Conservation (phyloP, 2,329 filamentous ascomycete genomes). For the Conoideocrella luteorostrata region DNA sequence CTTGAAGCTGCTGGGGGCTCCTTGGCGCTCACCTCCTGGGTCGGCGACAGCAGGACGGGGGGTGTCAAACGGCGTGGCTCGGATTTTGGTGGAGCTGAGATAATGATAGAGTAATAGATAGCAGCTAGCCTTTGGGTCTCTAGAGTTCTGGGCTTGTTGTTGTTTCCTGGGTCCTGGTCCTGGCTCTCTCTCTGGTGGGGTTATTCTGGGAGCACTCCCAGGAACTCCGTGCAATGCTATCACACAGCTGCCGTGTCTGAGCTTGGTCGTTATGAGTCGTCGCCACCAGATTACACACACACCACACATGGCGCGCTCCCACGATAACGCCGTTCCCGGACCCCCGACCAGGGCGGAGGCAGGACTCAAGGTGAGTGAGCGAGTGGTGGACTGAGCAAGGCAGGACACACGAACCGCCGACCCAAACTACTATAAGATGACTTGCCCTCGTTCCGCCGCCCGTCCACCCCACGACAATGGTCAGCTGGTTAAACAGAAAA, state of each 20-base stretch:
- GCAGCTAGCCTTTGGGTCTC: not conserved
- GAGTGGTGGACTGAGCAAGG: not conserved
- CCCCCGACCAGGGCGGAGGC: too few relatives aligned
- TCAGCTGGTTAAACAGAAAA: constrained; percentile 4
- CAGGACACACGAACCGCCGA: not conserved
- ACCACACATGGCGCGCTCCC: not conserved
- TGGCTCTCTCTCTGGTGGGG: too few relatives aligned
- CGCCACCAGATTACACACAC: constrained; percentile 3
- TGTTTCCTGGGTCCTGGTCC: not conserved
- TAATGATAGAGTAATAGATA: constrained; percentile 7
- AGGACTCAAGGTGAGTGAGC: not conserved
- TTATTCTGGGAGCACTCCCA: too few relatives aligned
- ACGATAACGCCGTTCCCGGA: constrained; percentile 10
- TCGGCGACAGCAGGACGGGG: not conserved
- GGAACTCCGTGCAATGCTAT: too few relatives aligned
- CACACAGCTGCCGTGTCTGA: too few relatives aligned
- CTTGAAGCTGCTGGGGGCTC: not conserved
- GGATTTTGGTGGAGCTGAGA: constrained; percentile 9
- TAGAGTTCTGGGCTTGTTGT: not conserved
- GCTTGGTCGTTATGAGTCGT: not conserved
- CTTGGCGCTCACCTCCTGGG: not conserved
- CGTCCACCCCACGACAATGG: not conserved
- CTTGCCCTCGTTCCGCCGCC: not conserved
- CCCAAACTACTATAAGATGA: constrained; percentile 5
- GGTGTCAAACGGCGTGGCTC: constrained; percentile 11